These are phyloP conservation scores for Globisporangium orthogonon DNA, from an alignment of 352 stramenopile species.

Conservation along the genomic window DNA sequence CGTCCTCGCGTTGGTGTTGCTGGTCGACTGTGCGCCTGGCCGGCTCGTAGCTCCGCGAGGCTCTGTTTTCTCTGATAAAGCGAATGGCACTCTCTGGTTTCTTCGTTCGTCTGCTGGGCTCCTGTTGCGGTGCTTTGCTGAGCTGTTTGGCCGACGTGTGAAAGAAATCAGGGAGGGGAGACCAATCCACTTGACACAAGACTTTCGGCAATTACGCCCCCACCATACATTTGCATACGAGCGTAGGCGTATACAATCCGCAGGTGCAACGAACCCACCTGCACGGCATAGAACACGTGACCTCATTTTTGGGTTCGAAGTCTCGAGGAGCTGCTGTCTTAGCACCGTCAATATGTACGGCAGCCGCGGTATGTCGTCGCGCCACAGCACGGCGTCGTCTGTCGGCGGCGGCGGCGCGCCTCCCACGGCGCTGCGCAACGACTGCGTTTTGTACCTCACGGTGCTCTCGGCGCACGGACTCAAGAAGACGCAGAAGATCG, in stretches of 20 bases:
- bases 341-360: constrained; percentile 6
- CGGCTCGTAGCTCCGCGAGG: background rate
- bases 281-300: background rate
- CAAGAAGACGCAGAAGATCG: constrained; percentile 62
- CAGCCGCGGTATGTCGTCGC: constrained; percentile 9
- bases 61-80: background rate
- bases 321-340: too few relatives aligned
- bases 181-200: too few relatives aligned
- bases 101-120: background rate
- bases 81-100: constrained; percentile 1
- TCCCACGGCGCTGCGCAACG: constrained; percentile 38
- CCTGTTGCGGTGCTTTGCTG: background rate
- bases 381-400: constrained; percentile 8
- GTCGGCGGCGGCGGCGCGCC: constrained; percentile 3
- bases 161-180: too few relatives aligned
- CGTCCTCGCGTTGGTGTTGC: background rate
- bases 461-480: constrained; percentile 55
- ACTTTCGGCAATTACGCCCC: too few relatives aligned
- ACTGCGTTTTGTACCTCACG: constrained; percentile 66
- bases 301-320: background rate
- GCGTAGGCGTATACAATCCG: too few relatives aligned
- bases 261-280: background rate
- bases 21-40: background rate
- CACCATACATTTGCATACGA: too few relatives aligned
- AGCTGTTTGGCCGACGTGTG: background rate